Evolutionary conservation across 2,329 filamentous ascomycete species (phyloP), one percentile per base, ranked within the genome.

Genomic region (Colletotrichum melonis): DNA sequence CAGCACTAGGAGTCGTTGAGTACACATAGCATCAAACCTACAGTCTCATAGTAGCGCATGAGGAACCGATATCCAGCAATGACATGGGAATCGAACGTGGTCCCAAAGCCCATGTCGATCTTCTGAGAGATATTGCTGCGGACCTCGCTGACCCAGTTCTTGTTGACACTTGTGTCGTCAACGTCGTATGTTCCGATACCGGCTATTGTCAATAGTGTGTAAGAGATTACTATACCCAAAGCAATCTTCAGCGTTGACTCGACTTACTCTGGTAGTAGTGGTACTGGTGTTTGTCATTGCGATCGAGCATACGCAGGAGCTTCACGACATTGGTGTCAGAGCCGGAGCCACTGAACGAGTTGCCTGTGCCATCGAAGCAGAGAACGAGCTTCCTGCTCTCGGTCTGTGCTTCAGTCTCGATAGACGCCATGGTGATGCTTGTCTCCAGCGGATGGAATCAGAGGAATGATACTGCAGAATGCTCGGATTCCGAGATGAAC

Each of bases 261-360:
- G 14, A 80, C 80, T 77, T 46, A 85, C 84, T 83, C 65, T 88
- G 86, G 67, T 88, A 88, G 72, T 88, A 88, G 68, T 88, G 86
- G 55, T 81, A 85, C 66, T 88, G 86, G 30, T 80, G 73, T 3
- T 83, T 80, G 49, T 82, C 75, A 58, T 83, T 81, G 26, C 86
- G 82, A 62, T 88, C 85, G 32, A 89, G 76, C 79, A 84, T 85
- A 59, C 79, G 80, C 59, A 86, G 80, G 8, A 89, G 80, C 77
- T 89, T 89, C 66, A 89, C 84, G 2, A 89, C 86, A 69, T 89
- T 89, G n/a, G 86, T 88, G 76, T 89, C 87, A 4, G 83, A 80
- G 69, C 85, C 83, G 42, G 84, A 82, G 8, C 85, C 85, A 28
- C 77, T 84, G 73, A 86, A 87, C 0, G 80, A 81, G 69, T 86